A percentile compares a stretch with the other conserved stretches of the same genome.
These are phyloP conservation scores for Pulveroboletus ravenelii DNA, from an alignment of 768 basidiomycete species.

Conservation along the genomic window DNA sequence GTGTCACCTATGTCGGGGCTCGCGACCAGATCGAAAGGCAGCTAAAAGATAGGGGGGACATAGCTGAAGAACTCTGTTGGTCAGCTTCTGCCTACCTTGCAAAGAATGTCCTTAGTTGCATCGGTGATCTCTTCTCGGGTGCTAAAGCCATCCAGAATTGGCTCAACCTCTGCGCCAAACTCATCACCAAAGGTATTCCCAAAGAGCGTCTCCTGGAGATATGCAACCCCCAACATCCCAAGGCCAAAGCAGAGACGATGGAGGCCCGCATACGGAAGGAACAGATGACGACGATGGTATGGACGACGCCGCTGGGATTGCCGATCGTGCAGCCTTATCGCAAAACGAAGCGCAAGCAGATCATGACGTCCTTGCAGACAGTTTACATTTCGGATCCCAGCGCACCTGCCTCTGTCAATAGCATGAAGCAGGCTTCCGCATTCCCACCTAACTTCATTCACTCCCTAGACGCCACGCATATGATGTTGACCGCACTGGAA, in stretches of 20 bases:
- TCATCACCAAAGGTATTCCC: slow-evolving; percentile 86
- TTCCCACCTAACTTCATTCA: slow-evolving; percentile 99
- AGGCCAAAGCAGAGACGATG: slow-evolving; percentile 18
- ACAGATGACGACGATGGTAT: slow-evolving; percentile 92
- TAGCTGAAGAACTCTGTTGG: slow-evolving; percentile 74
- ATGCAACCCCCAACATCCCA: slow-evolving; percentile 16
- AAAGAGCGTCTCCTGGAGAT: slow-evolving; percentile 55
- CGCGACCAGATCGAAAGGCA: slow-evolving; percentile 92
- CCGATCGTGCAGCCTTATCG: slow-evolving; percentile 97
- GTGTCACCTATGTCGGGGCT: slow-evolving; percentile 93
- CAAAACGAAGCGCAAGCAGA: slow-evolving; percentile 74
- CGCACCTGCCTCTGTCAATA: slow-evolving; percentile 70
- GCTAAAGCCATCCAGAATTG: slow-evolving; percentile 89
- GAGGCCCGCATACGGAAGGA: slow-evolving; percentile 61
- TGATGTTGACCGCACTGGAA: slow-evolving; percentile 93
- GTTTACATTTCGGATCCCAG: slow-evolving; percentile 90
- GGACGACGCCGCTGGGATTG: slow-evolving; percentile 94
- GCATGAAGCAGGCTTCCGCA: slow-evolving; percentile 86
- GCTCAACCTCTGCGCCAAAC: slow-evolving; percentile 76
- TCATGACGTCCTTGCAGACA: slow-evolving; percentile 78
- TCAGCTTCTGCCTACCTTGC: slow-evolving; percentile 73
- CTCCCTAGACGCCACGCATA: slow-evolving; percentile 95
- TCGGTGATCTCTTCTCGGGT: slow-evolving; percentile 90
- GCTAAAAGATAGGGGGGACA: slow-evolving; percentile 67
- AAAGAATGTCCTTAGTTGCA: slow-evolving; percentile 69